phyloP scores from a whole-genome alignment of 768 basidiomycete genomes.

The Macrolepiota fuliginosa region DNA sequence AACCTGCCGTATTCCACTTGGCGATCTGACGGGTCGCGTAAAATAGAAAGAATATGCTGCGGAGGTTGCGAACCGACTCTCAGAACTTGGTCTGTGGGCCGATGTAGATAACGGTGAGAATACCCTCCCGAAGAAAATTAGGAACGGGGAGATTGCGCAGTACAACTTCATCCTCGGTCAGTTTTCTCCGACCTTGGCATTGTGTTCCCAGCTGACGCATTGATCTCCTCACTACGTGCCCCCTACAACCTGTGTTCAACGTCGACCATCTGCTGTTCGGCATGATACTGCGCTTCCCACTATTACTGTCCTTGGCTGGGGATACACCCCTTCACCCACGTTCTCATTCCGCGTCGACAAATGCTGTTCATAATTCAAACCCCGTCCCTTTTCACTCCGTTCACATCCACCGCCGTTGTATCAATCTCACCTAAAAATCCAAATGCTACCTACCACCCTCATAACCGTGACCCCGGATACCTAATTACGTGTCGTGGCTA shows the following conservation, averaged over 20 bases:
- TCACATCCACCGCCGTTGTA: background rate
- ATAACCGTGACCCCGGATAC: background rate
- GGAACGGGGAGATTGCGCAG: slow-evolving; percentile 95
- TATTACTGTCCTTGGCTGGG: background rate
- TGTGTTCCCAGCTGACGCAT: background rate
- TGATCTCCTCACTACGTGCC: background rate
- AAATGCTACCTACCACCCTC: background rate
- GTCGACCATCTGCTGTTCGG: background rate
- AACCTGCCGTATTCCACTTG: background rate
- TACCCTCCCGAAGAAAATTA: slow-evolving; percentile 95
- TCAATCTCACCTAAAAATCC: background rate
- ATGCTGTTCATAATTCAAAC: background rate
- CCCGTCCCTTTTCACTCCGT: background rate
- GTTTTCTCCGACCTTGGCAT: slow-evolving; percentile 21
- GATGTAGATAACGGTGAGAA: slow-evolving; percentile 93
- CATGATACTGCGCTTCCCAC: background rate
- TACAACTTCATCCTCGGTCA: slow-evolving; percentile 97
- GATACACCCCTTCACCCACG: background rate
- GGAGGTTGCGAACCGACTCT: slow-evolving; percentile 69
- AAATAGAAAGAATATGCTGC: slow-evolving; percentile 86
- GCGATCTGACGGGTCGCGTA: slow-evolving; percentile 4
- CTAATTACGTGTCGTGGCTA: background rate
- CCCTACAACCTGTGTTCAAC: background rate
- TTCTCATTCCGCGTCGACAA: background rate
- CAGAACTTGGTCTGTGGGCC: slow-evolving; percentile 71